A percentile compares a stretch with the other conserved stretches of the same genome.
These are phyloP conservation scores for Termitomyces sp. DNA, from an alignment of 768 basidiomycete genomes.

Conservation along the genomic window DNA sequence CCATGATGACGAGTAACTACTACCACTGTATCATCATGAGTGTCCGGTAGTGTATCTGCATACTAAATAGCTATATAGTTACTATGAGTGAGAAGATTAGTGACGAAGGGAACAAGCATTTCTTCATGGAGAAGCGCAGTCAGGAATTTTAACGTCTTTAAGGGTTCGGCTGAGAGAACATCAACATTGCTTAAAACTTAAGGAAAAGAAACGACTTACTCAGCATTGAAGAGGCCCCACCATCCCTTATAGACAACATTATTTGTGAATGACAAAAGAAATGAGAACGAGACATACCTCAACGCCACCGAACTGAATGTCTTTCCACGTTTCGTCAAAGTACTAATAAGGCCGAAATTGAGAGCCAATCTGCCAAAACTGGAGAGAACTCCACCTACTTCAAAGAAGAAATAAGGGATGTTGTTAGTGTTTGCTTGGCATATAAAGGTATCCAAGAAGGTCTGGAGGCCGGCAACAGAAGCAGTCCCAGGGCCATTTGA, in stretches of 20 bases:
- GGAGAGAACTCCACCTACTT: constrained; percentile 32
- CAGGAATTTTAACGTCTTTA: constrained; percentile 65
- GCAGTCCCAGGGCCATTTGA: constrained; percentile 70
- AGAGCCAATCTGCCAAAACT: background rate
- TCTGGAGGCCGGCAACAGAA: constrained; percentile 59
- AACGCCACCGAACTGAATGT: constrained; percentile 70
- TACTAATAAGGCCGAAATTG: constrained; percentile 34
- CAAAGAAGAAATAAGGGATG: constrained; percentile 86
- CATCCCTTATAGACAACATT: constrained; percentile 25
- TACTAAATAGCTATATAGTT: too few relatives aligned
- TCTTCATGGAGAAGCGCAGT: constrained; percentile 35
- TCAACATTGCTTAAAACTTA: background rate
- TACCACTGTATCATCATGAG: too few relatives aligned
- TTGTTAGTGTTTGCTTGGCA: constrained; percentile 79
- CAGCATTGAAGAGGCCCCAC: constrained; percentile 45
- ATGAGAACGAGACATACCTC: constrained; percentile 30
- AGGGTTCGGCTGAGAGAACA: constrained; percentile 51
- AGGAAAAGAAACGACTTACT: constrained; percentile 30
- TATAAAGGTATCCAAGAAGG: constrained; percentile 84
- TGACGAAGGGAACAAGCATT: too few relatives aligned
- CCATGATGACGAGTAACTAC: too few relatives aligned
- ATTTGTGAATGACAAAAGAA: background rate
- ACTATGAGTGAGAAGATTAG: too few relatives aligned
- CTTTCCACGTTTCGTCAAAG: constrained; percentile 85
- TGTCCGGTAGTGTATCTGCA: too few relatives aligned